Conservation (phyloP, 257 asterid genomes). For the Voacanga thouarsii region DNA sequence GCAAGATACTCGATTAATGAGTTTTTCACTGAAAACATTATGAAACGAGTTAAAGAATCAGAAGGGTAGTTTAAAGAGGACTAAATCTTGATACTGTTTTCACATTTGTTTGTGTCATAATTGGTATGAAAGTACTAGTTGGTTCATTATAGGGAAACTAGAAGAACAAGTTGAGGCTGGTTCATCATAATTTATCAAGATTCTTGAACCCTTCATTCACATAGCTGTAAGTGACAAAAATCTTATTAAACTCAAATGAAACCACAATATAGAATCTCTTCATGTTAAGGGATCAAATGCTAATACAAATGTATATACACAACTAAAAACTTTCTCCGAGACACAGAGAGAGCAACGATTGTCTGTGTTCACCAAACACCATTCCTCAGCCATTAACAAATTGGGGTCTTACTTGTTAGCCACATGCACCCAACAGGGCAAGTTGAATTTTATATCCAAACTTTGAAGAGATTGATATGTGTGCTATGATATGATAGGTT, state of each 20-base stretch:
- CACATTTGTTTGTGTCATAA: not conserved
- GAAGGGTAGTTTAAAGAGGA: not conserved
- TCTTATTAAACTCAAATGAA: slow-evolving; percentile 5
- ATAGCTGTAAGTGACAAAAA: slow-evolving; percentile 14
- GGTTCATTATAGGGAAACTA: not conserved
- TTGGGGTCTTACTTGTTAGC: slow-evolving; percentile 30
- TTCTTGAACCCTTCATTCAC: not conserved
- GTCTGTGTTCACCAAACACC: slow-evolving; percentile 31
- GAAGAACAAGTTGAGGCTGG: slow-evolving; percentile 8
- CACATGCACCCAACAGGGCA: slow-evolving; percentile 69
- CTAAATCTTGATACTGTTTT: not conserved
- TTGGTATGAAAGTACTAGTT: not conserved
- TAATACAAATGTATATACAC: slow-evolving; percentile 6
- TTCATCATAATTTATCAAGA: not conserved
- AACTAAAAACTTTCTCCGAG: slow-evolving; percentile 13
- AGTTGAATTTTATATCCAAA: slow-evolving; percentile 24
- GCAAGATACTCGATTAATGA: too few relatives aligned
- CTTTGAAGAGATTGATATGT: slow-evolving; percentile 23
- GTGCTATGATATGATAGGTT: slow-evolving; percentile 27
- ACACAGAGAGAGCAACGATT: slow-evolving; percentile 24
- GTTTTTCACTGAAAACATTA: too few relatives aligned
- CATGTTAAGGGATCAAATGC: slow-evolving; percentile 39
- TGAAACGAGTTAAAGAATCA: not conserved
- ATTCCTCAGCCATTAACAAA: slow-evolving; percentile 20
- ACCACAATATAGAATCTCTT: slow-evolving; percentile 35